Evolutionary conservation across 208 protist genomes (phyloP).

Genomic region (Leishmania tropica): DNA sequence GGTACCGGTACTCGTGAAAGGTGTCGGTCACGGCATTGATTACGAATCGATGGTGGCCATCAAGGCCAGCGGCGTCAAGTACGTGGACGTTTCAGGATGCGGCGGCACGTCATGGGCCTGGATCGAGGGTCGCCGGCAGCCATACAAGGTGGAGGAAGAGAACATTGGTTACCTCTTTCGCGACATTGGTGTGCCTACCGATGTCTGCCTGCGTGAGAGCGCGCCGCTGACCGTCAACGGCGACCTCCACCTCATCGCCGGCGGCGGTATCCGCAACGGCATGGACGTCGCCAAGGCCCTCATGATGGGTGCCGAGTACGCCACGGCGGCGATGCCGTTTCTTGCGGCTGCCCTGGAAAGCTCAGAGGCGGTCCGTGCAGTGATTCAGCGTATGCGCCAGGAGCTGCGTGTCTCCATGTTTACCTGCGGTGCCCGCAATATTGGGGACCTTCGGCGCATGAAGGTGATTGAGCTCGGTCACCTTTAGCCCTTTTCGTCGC

Average conservation of each 20-base stretch:
- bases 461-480: slow-evolving; percentile 43
- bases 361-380: slow-evolving; percentile 59
- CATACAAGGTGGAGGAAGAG: slow-evolving; percentile 51
- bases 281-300: slow-evolving; percentile 89
- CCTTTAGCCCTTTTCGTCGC: slow-evolving; percentile 26
- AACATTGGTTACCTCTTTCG: slow-evolving; percentile 90
- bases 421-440: slow-evolving; percentile 81
- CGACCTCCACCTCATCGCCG: slow-evolving; percentile 82
- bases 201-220: slow-evolving; percentile 76
- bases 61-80: slow-evolving; percentile 78
- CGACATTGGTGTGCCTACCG: slow-evolving; percentile 87
- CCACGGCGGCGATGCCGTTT: slow-evolving; percentile 89
- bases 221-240: slow-evolving; percentile 45
- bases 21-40: slow-evolving; percentile 91
- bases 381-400: slow-evolving; percentile 77
- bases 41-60: slow-evolving; percentile 61
- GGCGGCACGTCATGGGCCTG: slow-evolving; percentile 93
- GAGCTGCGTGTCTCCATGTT: slow-evolving; percentile 90
- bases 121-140: slow-evolving; percentile 88
- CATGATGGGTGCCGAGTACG: slow-evolving; percentile 82
- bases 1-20: slow-evolving; percentile 91
- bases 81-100: slow-evolving; percentile 89
- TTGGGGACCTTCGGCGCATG: slow-evolving; percentile 72
- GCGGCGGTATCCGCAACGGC: slow-evolving; percentile 86
- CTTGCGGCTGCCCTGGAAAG: slow-evolving; percentile 82